Percentiles rank a stretch among this genome's conserved stretches.
Conservation (phyloP, 768 basidiomycete species). For the Lanmaoa rubissima region DNA sequence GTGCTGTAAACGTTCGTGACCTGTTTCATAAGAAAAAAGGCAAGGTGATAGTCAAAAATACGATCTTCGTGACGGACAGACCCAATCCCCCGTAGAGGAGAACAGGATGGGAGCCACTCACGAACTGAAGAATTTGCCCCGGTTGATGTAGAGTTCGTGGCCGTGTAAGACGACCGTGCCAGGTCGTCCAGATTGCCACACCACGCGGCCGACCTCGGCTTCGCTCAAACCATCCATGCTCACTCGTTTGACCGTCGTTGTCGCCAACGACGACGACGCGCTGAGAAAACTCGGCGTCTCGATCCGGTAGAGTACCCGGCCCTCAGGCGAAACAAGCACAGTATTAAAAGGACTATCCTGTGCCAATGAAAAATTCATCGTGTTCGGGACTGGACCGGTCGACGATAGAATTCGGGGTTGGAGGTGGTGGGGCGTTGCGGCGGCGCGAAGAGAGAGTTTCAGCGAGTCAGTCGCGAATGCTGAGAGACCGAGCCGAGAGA, state of each 20-base stretch:
- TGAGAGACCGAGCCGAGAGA: conserved; percentile 30
- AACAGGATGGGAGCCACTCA: conserved; percentile 12
- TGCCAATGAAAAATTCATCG: conserved; percentile 33
- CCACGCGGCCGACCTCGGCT: conserved; percentile 27
- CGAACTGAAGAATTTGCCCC: conserved; percentile 32
- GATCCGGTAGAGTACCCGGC: conserved; percentile 29
- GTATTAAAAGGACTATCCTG: conserved; percentile 34
- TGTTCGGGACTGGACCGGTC: background rate
- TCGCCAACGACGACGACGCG: conserved; percentile 8
- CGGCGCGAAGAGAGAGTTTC: conserved; percentile 6
- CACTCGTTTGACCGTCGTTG: conserved; percentile 28
- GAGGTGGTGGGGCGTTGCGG: conserved; percentile 6
- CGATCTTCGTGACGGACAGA: background rate
- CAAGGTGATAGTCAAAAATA: conserved; percentile 3
- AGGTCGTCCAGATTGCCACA: conserved; percentile 32
- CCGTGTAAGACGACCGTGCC: conserved; percentile 28
- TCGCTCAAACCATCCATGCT: conserved; percentile 24
- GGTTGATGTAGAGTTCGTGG: conserved; percentile 24
- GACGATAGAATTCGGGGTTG: background rate
- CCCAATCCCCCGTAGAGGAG: background rate
- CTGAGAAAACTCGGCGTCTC: conserved; percentile 24
- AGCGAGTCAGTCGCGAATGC: conserved; percentile 5
- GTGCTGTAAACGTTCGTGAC: conserved; percentile 33
- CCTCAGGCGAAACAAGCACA: conserved; percentile 30
- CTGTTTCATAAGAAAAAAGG: conserved; percentile 7